Base-by-base conservation (phyloP, 1,284 basidiomycete genomes). In the Rhodotorula sp. region DNA sequence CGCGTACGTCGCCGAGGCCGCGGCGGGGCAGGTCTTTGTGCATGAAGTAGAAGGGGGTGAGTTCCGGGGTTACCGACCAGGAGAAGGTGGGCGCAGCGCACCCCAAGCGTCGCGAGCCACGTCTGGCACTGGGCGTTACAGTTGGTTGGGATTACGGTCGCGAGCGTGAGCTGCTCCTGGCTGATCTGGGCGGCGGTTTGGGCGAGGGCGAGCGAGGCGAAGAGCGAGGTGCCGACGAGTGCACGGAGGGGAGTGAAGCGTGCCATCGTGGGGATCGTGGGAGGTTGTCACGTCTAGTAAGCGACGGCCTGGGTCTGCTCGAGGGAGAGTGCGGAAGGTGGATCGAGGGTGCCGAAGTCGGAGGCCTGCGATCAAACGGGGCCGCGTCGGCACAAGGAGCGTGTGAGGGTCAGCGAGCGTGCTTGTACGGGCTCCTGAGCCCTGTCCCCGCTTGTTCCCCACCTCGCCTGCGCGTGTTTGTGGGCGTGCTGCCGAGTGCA, bases 101-200 rank as follows among this genome's bases (percentile, higher is more conserved):
- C 62, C 27, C 22, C 36, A 29, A 64, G 34, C 2, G 55, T 9
- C 13, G 48, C 10, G 27, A 57, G 36, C 62, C 62, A 64, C 22
- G 34, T 13, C 1, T 20, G 2, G 49, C 62, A 64, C 20, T 44
- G n/a, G n/a, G 56, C n/a, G 10, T 20, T 20, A 56, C 62, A 64
- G 13, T 19, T 17, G 22, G 36, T 56, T 3, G 62, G 56, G 36
- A 64, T 64, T 13, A 52, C 9, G 29, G 62, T 52, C 8, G 55
- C 34, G 56, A 64, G 47, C 22, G 62, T 64, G n/a, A 48, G 30
- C 48, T 64, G 62, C 36, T 64, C 62, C 27, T 34, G 39, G 56
- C 30, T n/a, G 56, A 64, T 32, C 6, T 57, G 9, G 56, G 30
- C 29, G 27, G 48, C 56, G 10, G 62, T 32, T 29, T 64, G 62